phyloP scores from a whole-genome alignment of 2,329 filamentous ascomycete genomes.

The Lachnellula arida region DNA sequence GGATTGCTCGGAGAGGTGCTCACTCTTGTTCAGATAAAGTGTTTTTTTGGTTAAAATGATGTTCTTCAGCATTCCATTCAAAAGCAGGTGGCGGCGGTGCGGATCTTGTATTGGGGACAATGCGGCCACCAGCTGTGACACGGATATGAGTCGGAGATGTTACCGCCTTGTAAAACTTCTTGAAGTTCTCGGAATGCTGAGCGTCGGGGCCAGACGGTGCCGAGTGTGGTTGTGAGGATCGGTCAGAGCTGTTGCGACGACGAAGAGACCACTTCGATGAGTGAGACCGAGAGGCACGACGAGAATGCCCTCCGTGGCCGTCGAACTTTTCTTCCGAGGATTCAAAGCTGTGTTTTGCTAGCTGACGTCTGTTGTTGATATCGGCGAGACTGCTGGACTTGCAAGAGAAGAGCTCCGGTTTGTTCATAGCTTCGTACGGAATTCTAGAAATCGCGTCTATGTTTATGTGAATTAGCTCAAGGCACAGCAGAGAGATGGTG shows the following conservation, averaged over 20 bases:
- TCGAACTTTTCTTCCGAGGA: slow-evolving; percentile 20
- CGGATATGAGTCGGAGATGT: slow-evolving; percentile 62
- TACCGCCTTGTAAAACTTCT: slow-evolving; percentile 64
- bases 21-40: slow-evolving; percentile 1
- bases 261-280: slow-evolving; percentile 29
- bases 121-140: slow-evolving; percentile 62
- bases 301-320: slow-evolving; percentile 7
- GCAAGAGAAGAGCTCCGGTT: slow-evolving; percentile 21
- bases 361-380: slow-evolving; percentile 15
- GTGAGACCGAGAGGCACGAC: slow-evolving; percentile 1
- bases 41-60: slow-evolving; percentile 19
- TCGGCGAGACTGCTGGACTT: slow-evolving; percentile 17
- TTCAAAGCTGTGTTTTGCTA: slow-evolving; percentile 9
- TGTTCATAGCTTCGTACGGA: slow-evolving; percentile 22
- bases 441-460: slow-evolving; percentile 10
- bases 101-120: slow-evolving; percentile 58
- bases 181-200: slow-evolving; percentile 61
- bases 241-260: slow-evolving; percentile 27
- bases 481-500: background rate
- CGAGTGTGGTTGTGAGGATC: slow-evolving; percentile 39
- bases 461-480: background rate
- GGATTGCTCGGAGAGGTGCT: background rate
- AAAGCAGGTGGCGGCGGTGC: slow-evolving; percentile 22
- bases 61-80: slow-evolving; percentile 27
- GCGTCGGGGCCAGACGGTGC: slow-evolving; percentile 49